Evolutionary conservation across 1,284 basidiomycete species (phyloP).

Genomic region (Rhodotorula sp.): DNA sequence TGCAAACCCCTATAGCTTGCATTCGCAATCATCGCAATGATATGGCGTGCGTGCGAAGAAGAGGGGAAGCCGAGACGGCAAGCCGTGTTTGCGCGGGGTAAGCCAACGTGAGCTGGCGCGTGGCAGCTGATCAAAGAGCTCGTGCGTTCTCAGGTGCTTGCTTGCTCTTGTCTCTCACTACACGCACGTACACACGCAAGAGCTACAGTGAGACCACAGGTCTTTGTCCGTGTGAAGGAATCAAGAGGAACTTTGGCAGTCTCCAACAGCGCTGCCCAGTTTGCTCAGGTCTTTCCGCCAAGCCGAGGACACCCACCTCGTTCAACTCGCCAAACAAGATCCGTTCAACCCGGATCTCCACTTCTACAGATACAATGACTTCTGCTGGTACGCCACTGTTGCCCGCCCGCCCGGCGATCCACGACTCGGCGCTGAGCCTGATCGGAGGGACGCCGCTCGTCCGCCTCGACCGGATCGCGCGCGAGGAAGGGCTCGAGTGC

Average conservation of each 20-base stretch:
- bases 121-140: too few species aligned
- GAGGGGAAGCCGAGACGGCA: too few species aligned
- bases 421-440: slow-evolving; percentile 74
- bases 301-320: not conserved
- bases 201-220: not conserved
- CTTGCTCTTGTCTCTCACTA: too few species aligned
- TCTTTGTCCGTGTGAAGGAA: not conserved
- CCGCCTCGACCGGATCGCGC: slow-evolving; percentile 74
- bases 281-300: not conserved
- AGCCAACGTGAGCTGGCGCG: too few species aligned
- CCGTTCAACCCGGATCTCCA: not conserved
- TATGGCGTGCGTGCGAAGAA: too few species aligned
- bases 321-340: not conserved
- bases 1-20: too few species aligned
- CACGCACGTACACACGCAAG: not conserved
- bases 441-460: slow-evolving; percentile 90
- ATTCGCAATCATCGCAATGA: too few species aligned
- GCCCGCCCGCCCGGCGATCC: slow-evolving; percentile 49
- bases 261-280: slow-evolving; percentile 2
- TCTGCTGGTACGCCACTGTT: not conserved
- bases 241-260: not conserved
- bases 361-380: not conserved
- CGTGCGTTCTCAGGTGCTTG: too few species aligned
- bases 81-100: too few species aligned
- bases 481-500: slow-evolving; percentile 74